Percentiles rank a stretch among this genome's conserved stretches.
Evolutionary conservation across 2,329 filamentous ascomycete species (phyloP).

Genomic region (Magnaporthiopsis incrustans): DNA sequence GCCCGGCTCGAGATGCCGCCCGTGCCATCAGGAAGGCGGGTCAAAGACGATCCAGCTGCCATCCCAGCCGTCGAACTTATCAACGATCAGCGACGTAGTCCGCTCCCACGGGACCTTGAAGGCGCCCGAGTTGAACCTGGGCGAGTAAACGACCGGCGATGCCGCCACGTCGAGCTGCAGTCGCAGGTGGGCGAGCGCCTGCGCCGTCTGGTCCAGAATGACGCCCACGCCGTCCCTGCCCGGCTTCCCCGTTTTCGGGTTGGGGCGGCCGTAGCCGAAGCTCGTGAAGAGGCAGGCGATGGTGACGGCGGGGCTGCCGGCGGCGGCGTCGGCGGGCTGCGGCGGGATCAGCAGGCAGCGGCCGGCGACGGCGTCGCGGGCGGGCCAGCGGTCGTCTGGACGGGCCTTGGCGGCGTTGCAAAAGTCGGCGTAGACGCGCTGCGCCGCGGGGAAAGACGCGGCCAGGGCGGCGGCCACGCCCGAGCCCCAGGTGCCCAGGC

Average conservation of each 20-base stretch:
- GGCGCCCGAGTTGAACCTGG: constrained; percentile 17
- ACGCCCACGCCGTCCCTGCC: constrained; percentile 11
- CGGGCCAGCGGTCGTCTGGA: constrained; percentile 12
- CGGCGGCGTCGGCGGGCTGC: constrained; percentile 15
- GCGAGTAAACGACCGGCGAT: constrained; percentile 13
- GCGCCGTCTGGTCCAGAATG: constrained; percentile 14
- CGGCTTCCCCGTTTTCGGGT: constrained; percentile 11
- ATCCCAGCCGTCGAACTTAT: constrained; percentile 6
- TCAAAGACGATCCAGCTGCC: constrained; percentile 5
- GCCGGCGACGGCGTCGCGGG: constrained; percentile 16
- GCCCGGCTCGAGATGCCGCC: neutral
- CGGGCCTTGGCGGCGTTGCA: constrained; percentile 15
- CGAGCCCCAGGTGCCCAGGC: constrained; percentile 22
- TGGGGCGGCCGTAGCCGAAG: constrained; percentile 13
- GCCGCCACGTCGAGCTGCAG: constrained; percentile 10
- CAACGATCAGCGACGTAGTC: constrained; percentile 9
- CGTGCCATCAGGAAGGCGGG: neutral
- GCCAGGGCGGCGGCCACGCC: constrained; percentile 21
- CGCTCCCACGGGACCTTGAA: constrained; percentile 17
- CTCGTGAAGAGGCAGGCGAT: constrained; percentile 18
- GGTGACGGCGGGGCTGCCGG: constrained; percentile 15
- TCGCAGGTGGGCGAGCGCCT: constrained; percentile 13
- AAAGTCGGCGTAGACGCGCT: constrained; percentile 17
- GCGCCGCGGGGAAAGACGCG: constrained; percentile 18
- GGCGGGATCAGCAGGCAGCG: constrained; percentile 21